These are phyloP conservation scores for Balakata baccata DNA, from an alignment of 345 rosid genomes.

Conservation along the genomic window DNA sequence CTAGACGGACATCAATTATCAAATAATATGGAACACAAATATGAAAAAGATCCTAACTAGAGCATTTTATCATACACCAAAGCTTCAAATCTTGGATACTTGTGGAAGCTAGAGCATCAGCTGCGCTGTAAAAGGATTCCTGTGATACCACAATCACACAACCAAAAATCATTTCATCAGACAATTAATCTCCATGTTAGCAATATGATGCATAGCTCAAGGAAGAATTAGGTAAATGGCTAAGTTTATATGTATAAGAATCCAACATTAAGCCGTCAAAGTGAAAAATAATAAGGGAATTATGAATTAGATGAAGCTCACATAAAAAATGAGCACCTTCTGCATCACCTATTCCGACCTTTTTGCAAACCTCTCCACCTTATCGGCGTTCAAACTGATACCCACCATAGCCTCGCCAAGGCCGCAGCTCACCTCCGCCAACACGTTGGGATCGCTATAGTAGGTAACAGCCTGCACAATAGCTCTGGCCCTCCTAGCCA, in stretches of 20 bases:
- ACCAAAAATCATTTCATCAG: neutral
- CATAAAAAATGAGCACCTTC: neutral
- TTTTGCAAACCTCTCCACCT: slow-evolving; percentile 35
- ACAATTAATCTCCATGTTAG: neutral
- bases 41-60: slow-evolving; percentile 5
- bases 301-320: slow-evolving; percentile 1
- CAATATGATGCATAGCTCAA: neutral
- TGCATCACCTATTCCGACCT: slow-evolving; percentile 24
- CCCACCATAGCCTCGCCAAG: slow-evolving; percentile 42
- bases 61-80: neutral
- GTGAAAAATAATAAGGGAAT: too few relatives aligned
- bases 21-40: neutral
- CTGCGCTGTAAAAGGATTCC: neutral
- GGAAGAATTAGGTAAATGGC: too few relatives aligned
- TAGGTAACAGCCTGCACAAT: slow-evolving; percentile 36
- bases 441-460: slow-evolving; percentile 25
- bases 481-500: slow-evolving; percentile 26
- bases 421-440: slow-evolving; percentile 36
- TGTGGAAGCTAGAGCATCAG: neutral
- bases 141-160: slow-evolving; percentile 6
- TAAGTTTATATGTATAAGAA: too few relatives aligned
- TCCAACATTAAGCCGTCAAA: too few relatives aligned
- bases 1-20: neutral
- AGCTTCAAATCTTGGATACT: neutral
- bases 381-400: slow-evolving; percentile 29